A percentile compares a stretch with the other conserved stretches of the same genome.
These are phyloP conservation scores for Moelleriella libera DNA, from an alignment of 2,329 filamentous ascomycete species.

Conservation along the genomic window DNA sequence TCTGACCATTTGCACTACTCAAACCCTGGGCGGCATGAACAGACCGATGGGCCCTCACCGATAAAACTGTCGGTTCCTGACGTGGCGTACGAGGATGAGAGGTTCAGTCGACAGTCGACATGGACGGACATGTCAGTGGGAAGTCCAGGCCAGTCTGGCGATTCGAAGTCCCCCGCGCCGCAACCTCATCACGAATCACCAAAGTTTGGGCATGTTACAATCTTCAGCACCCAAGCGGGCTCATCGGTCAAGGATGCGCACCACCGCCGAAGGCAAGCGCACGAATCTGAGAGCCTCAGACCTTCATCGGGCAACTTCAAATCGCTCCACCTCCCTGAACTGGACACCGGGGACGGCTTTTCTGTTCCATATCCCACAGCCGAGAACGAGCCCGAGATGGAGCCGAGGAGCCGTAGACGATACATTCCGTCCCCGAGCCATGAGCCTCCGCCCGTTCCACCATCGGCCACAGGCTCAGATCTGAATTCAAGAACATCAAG, in stretches of 20 bases:
- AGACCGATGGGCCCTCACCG: slow-evolving; percentile 19
- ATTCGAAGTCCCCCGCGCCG: slow-evolving; percentile 13
- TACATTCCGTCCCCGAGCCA: slow-evolving; percentile 30
- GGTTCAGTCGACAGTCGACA: slow-evolving; percentile 39
- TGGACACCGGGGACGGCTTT: slow-evolving; percentile 37
- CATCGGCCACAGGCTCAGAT: slow-evolving; percentile 18
- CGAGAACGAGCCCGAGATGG: slow-evolving; percentile 5
- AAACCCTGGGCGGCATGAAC: slow-evolving; percentile 9
- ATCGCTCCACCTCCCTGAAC: slow-evolving; percentile 30
- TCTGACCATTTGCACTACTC: slow-evolving; percentile 14
- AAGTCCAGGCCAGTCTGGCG: slow-evolving; percentile 28
- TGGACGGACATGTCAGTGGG: slow-evolving; percentile 48
- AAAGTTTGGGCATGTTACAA: slow-evolving; percentile 17
- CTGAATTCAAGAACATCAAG: slow-evolving; percentile 26
- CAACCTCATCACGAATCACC: slow-evolving; percentile 13
- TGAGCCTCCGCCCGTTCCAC: slow-evolving; percentile 34
- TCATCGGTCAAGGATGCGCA: neutral
- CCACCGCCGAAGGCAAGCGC: slow-evolving; percentile 2
- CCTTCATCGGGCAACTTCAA: slow-evolving; percentile 12
- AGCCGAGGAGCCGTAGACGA: slow-evolving; percentile 13
- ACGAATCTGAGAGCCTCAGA: slow-evolving; percentile 11
- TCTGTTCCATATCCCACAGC: slow-evolving; percentile 29
- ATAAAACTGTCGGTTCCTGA: slow-evolving; percentile 33
- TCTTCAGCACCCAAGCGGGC: slow-evolving; percentile 12
- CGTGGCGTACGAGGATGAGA: slow-evolving; percentile 26